Conservation (phyloP, 345 rosid genomes). For the Punica granatum region DNA sequence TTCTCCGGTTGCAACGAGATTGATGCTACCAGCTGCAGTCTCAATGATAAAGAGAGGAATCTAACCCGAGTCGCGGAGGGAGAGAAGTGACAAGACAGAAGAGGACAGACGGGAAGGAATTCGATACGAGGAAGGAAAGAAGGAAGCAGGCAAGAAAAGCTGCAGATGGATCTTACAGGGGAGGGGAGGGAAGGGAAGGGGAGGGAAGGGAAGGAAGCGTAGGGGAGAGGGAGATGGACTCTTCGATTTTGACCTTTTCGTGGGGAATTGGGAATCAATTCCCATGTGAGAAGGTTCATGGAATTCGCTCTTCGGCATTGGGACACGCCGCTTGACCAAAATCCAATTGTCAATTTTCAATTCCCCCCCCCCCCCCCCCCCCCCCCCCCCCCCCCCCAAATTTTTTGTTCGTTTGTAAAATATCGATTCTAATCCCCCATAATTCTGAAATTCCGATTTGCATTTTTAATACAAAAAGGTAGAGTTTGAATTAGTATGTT, state of each 20-base stretch:
- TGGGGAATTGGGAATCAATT: background rate
- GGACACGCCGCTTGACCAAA: background rate
- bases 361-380: too few relatives aligned
- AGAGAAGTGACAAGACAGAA: background rate
- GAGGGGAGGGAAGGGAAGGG: background rate
- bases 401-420: too few relatives aligned
- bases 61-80: background rate
- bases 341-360: too few relatives aligned
- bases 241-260: background rate
- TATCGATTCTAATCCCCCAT: too few relatives aligned
- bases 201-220: background rate
- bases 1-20: constrained; percentile 9
- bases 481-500: too few relatives aligned
- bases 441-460: too few relatives aligned
- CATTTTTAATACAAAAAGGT: too few relatives aligned
- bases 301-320: background rate
- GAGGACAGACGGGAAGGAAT: background rate
- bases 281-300: background rate
- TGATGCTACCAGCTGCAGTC: background rate
- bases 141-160: background rate
- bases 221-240: background rate
- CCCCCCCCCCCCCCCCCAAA: too few relatives aligned
- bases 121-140: background rate
- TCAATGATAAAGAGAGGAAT: background rate
- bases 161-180: background rate